phyloP scores from a whole-genome alignment of 257 asterid species.

The Solanum raphanifolium region DNA sequence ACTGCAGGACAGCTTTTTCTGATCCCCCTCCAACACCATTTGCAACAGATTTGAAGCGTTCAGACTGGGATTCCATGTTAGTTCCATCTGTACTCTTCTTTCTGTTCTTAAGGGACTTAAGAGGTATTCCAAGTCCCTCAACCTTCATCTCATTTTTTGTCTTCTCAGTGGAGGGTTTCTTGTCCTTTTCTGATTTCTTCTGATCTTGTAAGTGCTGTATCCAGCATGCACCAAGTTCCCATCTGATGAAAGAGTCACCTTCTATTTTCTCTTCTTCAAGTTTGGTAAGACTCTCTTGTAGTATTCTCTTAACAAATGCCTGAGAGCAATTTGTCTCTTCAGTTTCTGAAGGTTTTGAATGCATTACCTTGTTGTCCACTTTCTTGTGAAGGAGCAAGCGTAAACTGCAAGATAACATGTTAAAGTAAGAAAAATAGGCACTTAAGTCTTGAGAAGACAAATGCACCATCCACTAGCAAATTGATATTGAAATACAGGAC shows the following conservation, averaged over 20 bases:
- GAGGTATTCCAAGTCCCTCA: conserved; percentile 93
- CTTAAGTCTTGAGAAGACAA: not conserved
- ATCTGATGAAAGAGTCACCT: conserved; percentile 64
- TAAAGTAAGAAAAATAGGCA: conserved; percentile 7
- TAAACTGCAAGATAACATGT: conserved; percentile 49
- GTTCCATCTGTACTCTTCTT: conserved; percentile 54
- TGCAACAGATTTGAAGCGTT: conserved; percentile 18
- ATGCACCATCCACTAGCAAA: not conserved
- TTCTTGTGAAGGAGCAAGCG: conserved; percentile 76
- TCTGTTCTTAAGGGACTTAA: conserved; percentile 72
- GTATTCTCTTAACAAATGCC: conserved; percentile 60
- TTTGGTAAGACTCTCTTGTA: conserved; percentile 74
- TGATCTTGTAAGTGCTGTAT: conserved; percentile 93
- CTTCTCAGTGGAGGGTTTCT: conserved; percentile 57
- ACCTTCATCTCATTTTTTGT: conserved; percentile 78
- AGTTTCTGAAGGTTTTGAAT: conserved; percentile 34
- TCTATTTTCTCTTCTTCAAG: conserved; percentile 61
- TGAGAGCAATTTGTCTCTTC: conserved; percentile 45
- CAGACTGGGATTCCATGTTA: conserved; percentile 31
- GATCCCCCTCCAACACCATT: conserved; percentile 37
- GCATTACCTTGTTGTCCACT: conserved; percentile 30
- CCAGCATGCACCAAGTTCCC: conserved; percentile 99
- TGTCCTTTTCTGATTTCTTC: conserved; percentile 84
- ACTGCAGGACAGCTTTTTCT: conserved; percentile 25
- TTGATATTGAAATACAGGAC: not conserved